Evolutionary conservation across 163 green algal species (phyloP).

Genomic region (Prototheca wickerhamii): DNA sequence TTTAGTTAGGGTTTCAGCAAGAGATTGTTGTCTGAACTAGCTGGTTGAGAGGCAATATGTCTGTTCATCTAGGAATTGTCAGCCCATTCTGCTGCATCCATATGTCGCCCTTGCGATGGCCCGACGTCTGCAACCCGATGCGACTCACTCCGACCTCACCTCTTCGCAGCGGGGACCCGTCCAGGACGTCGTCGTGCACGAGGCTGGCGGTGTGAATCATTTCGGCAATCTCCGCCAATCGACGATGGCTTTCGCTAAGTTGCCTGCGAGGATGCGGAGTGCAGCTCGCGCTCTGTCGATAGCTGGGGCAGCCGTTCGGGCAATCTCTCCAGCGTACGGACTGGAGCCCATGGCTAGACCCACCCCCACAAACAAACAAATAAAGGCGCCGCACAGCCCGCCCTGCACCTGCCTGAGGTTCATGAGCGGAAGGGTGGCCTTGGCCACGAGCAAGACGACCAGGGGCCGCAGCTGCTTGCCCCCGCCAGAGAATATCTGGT

Average conservation of each 20-base stretch:
- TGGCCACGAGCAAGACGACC: conserved; percentile 83
- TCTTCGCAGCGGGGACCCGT: conserved; percentile 81
- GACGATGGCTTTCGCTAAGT: conserved; percentile 71
- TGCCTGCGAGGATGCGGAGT: conserved; percentile 46
- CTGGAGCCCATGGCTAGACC: neutral
- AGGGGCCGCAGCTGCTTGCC: conserved; percentile 91
- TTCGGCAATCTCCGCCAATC: conserved; percentile 94
- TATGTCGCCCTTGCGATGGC: no score
- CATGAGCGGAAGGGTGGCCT: conserved; percentile 59
- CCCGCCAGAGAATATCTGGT: conserved; percentile 97
- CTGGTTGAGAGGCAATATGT: no score
- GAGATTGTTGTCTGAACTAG: no score
- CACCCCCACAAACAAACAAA: no score
- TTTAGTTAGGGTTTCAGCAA: no score
- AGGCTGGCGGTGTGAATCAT: conserved; percentile 99
- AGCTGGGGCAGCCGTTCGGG: neutral
- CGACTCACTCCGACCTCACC: no score
- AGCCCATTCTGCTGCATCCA: no score
- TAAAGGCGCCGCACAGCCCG: no score
- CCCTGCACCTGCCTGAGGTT: conserved; percentile 46
- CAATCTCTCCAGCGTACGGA: no score
- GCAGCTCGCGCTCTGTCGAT: neutral
- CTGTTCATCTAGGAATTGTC: no score
- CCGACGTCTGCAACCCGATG: no score
- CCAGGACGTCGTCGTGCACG: conserved; percentile 98